Percentiles rank a stretch among this genome's conserved stretches.
phyloP scores from a whole-genome alignment of 192 early-diverging fungal species.

The Geosiphon pyriformis region DNA sequence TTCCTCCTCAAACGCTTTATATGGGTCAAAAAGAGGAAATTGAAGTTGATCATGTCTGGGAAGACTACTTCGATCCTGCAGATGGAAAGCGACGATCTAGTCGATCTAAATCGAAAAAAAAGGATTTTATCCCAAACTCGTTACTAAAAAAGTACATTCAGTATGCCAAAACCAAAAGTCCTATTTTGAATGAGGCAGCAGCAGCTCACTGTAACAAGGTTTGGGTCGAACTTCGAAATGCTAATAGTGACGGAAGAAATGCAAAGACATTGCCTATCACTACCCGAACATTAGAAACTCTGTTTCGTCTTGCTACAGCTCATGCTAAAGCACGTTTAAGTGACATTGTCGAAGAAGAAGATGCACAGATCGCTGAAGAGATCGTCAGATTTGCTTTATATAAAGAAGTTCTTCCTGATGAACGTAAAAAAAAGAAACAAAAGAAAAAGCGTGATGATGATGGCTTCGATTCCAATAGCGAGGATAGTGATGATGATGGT shows the following conservation, averaged over 20 bases:
- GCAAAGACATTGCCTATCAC: conserved; percentile 93
- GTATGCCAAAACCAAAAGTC: conserved; percentile 86
- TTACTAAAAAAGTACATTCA: conserved; percentile 96
- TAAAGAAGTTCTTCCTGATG: conserved; percentile 69
- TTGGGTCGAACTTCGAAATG: conserved; percentile 81
- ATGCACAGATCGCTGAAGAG: conserved; percentile 76
- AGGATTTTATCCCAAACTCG: conserved; percentile 66
- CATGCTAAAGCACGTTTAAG: conserved; percentile 93
- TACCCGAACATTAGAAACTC: conserved; percentile 95
- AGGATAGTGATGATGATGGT: conserved; percentile 34
- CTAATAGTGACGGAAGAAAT: conserved; percentile 61
- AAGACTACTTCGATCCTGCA: conserved; percentile 80
- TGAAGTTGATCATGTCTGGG: conserved; percentile 67
- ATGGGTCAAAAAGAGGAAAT: conserved; percentile 49
- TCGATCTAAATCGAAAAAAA: conserved; percentile 25
- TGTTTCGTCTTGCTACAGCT: conserved; percentile 93
- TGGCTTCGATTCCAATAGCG: conserved; percentile 43
- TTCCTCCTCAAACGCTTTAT: conserved; percentile 34
- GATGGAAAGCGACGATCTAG: conserved; percentile 54
- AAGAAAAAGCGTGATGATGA: conserved; percentile 28
- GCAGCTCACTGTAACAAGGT: conserved; percentile 75
- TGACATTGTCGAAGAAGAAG: conserved; percentile 69
- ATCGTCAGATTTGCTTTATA: conserved; percentile 89
- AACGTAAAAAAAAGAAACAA: conserved; percentile 38
- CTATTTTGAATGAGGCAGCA: conserved; percentile 75